phyloP scores from a whole-genome alignment of 257 asterid genomes.

The Salvia miltiorrhiza region DNA sequence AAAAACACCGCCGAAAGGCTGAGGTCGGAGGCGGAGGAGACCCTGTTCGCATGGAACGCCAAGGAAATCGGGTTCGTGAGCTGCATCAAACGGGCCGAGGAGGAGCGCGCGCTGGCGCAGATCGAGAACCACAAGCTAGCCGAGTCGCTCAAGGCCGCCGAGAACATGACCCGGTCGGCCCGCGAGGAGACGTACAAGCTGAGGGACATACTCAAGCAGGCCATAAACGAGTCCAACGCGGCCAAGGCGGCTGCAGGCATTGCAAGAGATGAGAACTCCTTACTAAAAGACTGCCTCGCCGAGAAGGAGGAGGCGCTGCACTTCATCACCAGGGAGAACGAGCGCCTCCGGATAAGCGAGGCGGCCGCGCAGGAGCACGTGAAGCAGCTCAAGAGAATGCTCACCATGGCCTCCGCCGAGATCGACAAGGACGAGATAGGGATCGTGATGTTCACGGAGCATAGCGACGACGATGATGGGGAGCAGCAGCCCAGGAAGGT shows the following conservation, averaged over 20 bases:
- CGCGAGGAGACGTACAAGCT: conserved; percentile 57
- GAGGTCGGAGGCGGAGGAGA: conserved; percentile 80
- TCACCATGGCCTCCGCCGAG: conserved; percentile 45
- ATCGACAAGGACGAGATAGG: conserved; percentile 31
- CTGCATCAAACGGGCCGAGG: conserved; percentile 68
- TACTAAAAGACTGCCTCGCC: conserved; percentile 47
- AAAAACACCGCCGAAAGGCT: conserved; percentile 57
- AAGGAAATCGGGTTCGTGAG: conserved; percentile 79
- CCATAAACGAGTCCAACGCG: conserved; percentile 69
- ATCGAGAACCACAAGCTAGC: conserved; percentile 40
- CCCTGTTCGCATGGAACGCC: conserved; percentile 78
- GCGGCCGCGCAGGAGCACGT: conserved; percentile 57
- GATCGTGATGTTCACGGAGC: conserved; percentile 28
- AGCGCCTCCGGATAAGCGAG: conserved; percentile 58
- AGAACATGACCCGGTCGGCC: conserved; percentile 43
- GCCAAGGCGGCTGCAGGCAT: conserved; percentile 77
- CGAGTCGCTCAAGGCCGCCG: conserved; percentile 45
- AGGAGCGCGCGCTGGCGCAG: conserved; percentile 53
- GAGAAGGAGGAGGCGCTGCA: conserved; percentile 69
- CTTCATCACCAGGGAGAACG: conserved; percentile 56
- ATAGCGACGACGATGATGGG: not conserved
- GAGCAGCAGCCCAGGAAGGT: conserved; percentile 2
- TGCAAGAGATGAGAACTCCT: conserved; percentile 68
- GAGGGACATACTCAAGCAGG: conserved; percentile 75
- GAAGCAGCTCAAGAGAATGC: conserved; percentile 59